phyloP scores from a whole-genome alignment of 805 yeast genomes.

The Peterozyma toletana region DNA sequence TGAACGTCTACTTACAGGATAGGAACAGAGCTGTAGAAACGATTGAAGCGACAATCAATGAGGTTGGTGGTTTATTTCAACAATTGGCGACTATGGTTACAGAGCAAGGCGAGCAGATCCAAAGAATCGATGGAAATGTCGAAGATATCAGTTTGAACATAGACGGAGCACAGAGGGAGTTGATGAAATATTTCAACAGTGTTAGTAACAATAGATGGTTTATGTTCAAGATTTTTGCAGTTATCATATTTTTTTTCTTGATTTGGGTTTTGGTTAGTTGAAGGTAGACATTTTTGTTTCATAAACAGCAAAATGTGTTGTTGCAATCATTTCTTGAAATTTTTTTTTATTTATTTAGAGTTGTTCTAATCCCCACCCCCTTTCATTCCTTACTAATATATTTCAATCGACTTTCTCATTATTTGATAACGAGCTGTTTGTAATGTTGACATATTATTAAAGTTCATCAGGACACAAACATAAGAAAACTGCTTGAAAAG shows the following conservation, averaged over 20 bases:
- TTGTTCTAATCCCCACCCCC: too few species aligned
- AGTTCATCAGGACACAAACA: too few species aligned
- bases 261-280: conserved; percentile 74
- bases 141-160: conserved; percentile 89
- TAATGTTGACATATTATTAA: too few species aligned
- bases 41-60: conserved; percentile 94
- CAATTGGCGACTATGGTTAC: conserved; percentile 97
- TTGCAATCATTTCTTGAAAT: too few species aligned
- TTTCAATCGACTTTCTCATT: too few species aligned
- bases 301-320: too few species aligned
- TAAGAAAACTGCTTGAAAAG: too few species aligned
- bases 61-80: conserved; percentile 89
- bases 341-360: too few species aligned
- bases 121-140: conserved; percentile 89
- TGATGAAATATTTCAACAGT: conserved; percentile 80
- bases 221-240: conserved; percentile 82
- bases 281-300: not conserved
- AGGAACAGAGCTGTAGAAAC: conserved; percentile 91
- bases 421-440: too few species aligned
- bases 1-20: conserved; percentile 64
- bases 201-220: conserved; percentile 91
- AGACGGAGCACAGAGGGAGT: conserved; percentile 89
- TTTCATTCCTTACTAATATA: too few species aligned
- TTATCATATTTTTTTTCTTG: conserved; percentile 68
- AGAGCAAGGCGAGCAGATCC: conserved; percentile 95